Evolutionary conservation across 805 yeast genomes (phyloP).

Genomic region (Yarrowia sp.): DNA sequence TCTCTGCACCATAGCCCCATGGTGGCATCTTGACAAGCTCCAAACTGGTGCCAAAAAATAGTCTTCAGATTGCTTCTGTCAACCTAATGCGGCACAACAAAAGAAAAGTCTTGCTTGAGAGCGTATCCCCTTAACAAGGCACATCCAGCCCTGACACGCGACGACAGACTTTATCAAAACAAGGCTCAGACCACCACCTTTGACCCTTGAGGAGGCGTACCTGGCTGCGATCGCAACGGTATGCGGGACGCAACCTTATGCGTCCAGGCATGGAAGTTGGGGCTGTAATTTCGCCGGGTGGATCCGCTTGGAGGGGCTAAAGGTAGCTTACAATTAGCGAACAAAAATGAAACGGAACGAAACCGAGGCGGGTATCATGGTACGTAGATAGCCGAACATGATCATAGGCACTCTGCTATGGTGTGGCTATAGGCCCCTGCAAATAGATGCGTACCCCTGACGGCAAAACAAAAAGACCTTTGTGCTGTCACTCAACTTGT

Average conservation of each 20-base stretch:
- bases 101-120: background rate
- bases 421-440: no score
- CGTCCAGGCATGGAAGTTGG: background rate
- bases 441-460: background rate
- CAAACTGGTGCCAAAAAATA: background rate
- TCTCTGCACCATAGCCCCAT: background rate
- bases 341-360: no score
- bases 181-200: no score
- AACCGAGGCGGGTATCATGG: no score
- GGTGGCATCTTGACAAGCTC: background rate
- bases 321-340: background rate
- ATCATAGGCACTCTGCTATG: no score
- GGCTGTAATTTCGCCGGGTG: background rate
- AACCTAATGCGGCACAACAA: background rate
- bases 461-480: background rate
- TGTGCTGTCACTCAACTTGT: background rate
- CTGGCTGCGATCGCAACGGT: background rate
- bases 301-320: slow-evolving; percentile 4
- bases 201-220: background rate
- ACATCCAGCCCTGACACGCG: background rate
- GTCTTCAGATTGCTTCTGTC: slow-evolving; percentile 1
- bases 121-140: background rate
- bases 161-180: no score
- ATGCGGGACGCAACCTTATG: background rate
- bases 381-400: no score